Evolutionary conservation across 2,329 filamentous ascomycete genomes (phyloP).

Genomic region (Paecilomyces variotii): DNA sequence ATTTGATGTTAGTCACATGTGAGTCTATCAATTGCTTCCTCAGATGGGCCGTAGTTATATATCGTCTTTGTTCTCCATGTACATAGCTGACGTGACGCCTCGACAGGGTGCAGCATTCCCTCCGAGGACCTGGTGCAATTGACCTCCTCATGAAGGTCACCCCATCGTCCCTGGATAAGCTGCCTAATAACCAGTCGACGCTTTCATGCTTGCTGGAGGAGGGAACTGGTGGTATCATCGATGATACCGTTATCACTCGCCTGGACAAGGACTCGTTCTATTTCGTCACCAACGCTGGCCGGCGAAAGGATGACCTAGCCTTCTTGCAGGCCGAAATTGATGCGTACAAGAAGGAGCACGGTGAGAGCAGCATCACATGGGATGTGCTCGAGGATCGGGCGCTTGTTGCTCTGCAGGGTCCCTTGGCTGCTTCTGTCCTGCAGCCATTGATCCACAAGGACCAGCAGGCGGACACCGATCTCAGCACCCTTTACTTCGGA

Average conservation of each 20-base stretch:
- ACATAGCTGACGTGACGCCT: not conserved
- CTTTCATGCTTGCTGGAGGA: slow-evolving; percentile 78
- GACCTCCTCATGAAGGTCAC: slow-evolving; percentile 79
- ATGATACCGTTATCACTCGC: slow-evolving; percentile 85
- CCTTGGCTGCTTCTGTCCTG: slow-evolving; percentile 63
- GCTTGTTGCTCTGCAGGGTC: slow-evolving; percentile 84
- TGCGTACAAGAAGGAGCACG: slow-evolving; percentile 48
- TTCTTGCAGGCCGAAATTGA: slow-evolving; percentile 67
- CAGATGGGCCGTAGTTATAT: slow-evolving; percentile 7
- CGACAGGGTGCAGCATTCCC: slow-evolving; percentile 65
- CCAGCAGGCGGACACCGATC: slow-evolving; percentile 38
- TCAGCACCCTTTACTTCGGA: slow-evolving; percentile 74
- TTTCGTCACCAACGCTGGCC: slow-evolving; percentile 91
- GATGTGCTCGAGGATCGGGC: slow-evolving; percentile 64
- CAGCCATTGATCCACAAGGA: slow-evolving; percentile 50
- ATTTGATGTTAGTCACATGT: slow-evolving; percentile 97
- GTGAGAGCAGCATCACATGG: slow-evolving; percentile 54
- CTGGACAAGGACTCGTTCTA: slow-evolving; percentile 72
- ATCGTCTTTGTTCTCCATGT: not conserved
- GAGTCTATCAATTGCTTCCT: slow-evolving; percentile 23
- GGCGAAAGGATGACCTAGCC: slow-evolving; percentile 75
- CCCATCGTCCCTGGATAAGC: slow-evolving; percentile 60
- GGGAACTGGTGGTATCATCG: slow-evolving; percentile 79
- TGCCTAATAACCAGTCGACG: slow-evolving; percentile 63
- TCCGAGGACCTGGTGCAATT: slow-evolving; percentile 71